A percentile compares a stretch with the other conserved stretches of the same genome.
phyloP scores from a whole-genome alignment of 768 basidiomycete species.

The Naganishia randhawae region DNA sequence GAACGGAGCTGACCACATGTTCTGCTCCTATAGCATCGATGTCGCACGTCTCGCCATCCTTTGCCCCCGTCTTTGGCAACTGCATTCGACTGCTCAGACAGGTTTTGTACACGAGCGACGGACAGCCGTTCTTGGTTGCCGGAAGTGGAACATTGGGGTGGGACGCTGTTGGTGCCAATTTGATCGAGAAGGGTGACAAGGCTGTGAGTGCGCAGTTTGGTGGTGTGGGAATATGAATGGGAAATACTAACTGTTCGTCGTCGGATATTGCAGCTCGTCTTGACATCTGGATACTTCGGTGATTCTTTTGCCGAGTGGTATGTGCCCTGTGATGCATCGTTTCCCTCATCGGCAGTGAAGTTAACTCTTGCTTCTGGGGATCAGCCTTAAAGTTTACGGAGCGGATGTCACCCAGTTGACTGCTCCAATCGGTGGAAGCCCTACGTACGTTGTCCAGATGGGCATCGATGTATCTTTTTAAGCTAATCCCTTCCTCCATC shows the following conservation, averaged over 20 bases:
- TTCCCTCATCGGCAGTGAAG: background rate
- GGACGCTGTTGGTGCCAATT: slow-evolving; percentile 83
- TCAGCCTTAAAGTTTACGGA: slow-evolving; percentile 78
- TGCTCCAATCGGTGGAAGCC: slow-evolving; percentile 75
- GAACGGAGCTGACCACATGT: background rate
- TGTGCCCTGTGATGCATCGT: slow-evolving; percentile 34
- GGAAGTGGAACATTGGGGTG: slow-evolving; percentile 95
- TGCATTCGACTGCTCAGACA: slow-evolving; percentile 78
- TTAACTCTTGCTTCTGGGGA: background rate
- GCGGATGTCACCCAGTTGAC: slow-evolving; percentile 78
- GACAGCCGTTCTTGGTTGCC: slow-evolving; percentile 86
- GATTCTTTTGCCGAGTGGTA: slow-evolving; percentile 85
- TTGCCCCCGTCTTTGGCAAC: slow-evolving; percentile 81
- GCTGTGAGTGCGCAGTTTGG: slow-evolving; percentile 34
- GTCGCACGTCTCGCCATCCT: slow-evolving; percentile 82
- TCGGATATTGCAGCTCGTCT: slow-evolving; percentile 57
- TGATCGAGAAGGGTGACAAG: slow-evolving; percentile 58
- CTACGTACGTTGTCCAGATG: slow-evolving; percentile 50
- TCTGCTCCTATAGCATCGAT: slow-evolving; percentile 34
- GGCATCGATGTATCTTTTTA: background rate
- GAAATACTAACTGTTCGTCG: background rate
- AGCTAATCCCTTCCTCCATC: background rate
- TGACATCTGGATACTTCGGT: slow-evolving; percentile 91
- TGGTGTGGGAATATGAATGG: background rate
- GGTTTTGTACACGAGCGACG: slow-evolving; percentile 66